phyloP scores from a whole-genome alignment of 768 basidiomycete genomes.

The Russula sp. region DNA sequence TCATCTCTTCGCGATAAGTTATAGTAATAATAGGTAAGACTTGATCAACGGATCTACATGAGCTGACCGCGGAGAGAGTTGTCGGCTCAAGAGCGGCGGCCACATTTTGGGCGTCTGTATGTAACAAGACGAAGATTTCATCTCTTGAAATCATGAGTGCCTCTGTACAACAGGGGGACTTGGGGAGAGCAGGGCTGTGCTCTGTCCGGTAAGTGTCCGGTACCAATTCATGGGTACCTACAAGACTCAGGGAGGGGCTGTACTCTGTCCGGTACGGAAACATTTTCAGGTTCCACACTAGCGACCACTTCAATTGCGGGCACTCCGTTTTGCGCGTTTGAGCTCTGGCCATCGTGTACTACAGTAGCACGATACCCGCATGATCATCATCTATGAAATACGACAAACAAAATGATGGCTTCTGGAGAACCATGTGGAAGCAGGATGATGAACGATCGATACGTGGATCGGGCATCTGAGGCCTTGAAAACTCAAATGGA shows the following conservation, averaged over 20 bases:
- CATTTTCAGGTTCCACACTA: too few species aligned
- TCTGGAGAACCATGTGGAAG: background rate
- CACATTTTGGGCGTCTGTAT: background rate
- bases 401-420: background rate
- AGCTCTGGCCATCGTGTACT: background rate
- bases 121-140: background rate
- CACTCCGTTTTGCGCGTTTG: too few species aligned
- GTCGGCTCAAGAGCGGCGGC: background rate
- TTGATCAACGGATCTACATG: background rate
- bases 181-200: too few species aligned
- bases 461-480: background rate
- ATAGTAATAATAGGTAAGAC: background rate
- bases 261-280: too few species aligned
- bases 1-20: background rate
- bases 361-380: too few species aligned
- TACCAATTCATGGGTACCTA: too few species aligned
- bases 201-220: too few species aligned
- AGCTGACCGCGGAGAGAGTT: background rate
- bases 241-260: too few species aligned
- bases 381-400: background rate
- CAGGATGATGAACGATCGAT: background rate
- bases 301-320: background rate
- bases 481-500: background rate
- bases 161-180: background rate
- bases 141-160: background rate